Conservation (phyloP, 1,139 yeast genomes). For the Candida sp. region DNA sequence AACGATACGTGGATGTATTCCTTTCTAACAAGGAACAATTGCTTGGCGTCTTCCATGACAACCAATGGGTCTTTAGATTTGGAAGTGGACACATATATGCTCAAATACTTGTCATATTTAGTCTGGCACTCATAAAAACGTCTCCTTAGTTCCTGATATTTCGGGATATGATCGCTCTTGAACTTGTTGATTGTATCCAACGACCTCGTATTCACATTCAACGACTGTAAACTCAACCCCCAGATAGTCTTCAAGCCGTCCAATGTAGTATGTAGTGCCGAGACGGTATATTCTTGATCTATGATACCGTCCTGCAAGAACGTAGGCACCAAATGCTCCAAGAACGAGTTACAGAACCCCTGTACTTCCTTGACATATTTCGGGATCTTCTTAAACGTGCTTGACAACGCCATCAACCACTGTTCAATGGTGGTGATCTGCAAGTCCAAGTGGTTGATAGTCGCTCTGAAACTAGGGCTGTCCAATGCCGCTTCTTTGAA, state of each 20-base stretch:
- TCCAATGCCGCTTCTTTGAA: constrained; percentile 94
- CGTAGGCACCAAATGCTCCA: constrained; percentile 59
- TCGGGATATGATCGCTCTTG: constrained; percentile 49
- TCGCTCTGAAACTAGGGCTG: constrained; percentile 90
- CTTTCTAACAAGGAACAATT: constrained; percentile 69
- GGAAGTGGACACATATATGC: constrained; percentile 59
- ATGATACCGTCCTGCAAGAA: constrained; percentile 73
- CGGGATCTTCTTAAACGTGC: constrained; percentile 58
- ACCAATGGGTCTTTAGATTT: constrained; percentile 67
- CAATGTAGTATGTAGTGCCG: constrained; percentile 62
- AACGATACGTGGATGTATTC: constrained; percentile 71
- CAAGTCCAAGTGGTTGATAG: constrained; percentile 65
- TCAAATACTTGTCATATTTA: constrained; percentile 67
- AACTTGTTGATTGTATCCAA: constrained; percentile 45
- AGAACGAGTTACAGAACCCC: constrained; percentile 48
- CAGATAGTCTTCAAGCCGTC: constrained; percentile 59
- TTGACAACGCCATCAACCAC: constrained; percentile 68
- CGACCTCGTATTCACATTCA: constrained; percentile 45
- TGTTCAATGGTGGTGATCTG: constrained; percentile 73
- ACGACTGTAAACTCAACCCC: constrained; percentile 47
- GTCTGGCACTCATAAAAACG: constrained; percentile 67
- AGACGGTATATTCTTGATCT: constrained; percentile 76
- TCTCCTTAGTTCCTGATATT: constrained; percentile 57
- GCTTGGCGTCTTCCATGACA: constrained; percentile 80
- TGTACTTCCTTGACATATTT: constrained; percentile 58